Evolutionary conservation across 345 rosid species (phyloP).

Genomic region (Trapa incisa): DNA sequence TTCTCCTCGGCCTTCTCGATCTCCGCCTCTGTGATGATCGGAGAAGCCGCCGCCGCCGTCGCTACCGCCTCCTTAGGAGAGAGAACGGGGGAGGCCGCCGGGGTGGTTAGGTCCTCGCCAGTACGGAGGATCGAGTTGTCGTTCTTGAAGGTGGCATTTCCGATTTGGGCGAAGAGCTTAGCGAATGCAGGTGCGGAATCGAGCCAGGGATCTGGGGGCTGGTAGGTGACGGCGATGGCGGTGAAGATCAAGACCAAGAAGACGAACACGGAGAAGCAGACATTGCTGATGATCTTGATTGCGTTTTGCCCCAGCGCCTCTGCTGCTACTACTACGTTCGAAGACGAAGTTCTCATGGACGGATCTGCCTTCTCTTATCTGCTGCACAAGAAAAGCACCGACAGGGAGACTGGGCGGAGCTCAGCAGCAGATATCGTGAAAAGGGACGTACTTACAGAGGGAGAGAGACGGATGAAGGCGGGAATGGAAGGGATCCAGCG

Average conservation of each 20-base stretch:
- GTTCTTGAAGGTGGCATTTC: constrained; percentile 69
- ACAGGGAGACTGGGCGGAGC: background rate
- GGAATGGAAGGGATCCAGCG: background rate
- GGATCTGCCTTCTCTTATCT: background rate
- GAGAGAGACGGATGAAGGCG: background rate
- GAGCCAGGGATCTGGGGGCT: constrained; percentile 97
- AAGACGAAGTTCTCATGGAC: constrained; percentile 44
- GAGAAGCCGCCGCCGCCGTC: constrained; percentile 2
- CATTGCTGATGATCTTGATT: constrained; percentile 68
- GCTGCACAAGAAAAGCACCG: background rate
- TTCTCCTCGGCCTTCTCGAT: constrained; percentile 39
- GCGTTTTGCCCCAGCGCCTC: constrained; percentile 75
- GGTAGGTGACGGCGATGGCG: constrained; percentile 77
- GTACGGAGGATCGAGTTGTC: constrained; percentile 63
- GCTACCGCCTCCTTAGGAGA: constrained; percentile 20
- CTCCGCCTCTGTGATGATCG: constrained; percentile 27
- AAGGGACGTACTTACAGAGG: background rate
- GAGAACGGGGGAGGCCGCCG: constrained; percentile 15
- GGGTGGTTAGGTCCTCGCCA: constrained; percentile 54
- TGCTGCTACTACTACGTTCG: constrained; percentile 37
- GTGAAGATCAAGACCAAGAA: constrained; percentile 71
- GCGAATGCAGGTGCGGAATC: constrained; percentile 80
- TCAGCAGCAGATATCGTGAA: background rate
- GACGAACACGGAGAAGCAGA: constrained; percentile 89
- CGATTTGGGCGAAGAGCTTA: constrained; percentile 50